Evolutionary conservation across 192 early-diverging fungal species (phyloP).

Genomic region (Oehlia diaphana): DNA sequence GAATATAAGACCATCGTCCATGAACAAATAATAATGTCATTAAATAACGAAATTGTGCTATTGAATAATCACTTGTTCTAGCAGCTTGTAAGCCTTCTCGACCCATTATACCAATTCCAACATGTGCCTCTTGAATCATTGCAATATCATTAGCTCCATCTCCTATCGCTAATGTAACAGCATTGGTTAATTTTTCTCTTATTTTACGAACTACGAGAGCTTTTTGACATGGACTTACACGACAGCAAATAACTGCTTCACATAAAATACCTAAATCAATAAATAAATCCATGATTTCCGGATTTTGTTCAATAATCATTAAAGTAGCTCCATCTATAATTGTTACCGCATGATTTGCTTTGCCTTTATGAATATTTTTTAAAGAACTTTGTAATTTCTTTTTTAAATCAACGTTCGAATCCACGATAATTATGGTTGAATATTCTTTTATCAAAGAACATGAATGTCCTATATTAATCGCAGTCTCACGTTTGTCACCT

Average conservation of each 20-base stretch:
- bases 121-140: constrained; percentile 93
- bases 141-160: constrained; percentile 97
- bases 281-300: constrained; percentile 59
- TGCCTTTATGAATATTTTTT: constrained; percentile 39
- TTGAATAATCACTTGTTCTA: constrained; percentile 82
- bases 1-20: constrained; percentile 89
- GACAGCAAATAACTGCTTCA: constrained; percentile 88
- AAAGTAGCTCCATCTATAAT: constrained; percentile 47
- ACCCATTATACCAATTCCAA: constrained; percentile 91
- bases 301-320: constrained; percentile 48
- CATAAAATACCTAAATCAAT: constrained; percentile 74
- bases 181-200: constrained; percentile 45
- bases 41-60: constrained; percentile 87
- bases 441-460: constrained; percentile 63
- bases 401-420: constrained; percentile 40
- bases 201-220: constrained; percentile 79
- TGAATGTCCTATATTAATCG: constrained; percentile 87
- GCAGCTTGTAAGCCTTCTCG: constrained; percentile 87
- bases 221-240: constrained; percentile 89
- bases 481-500: constrained; percentile 90
- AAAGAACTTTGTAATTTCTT: constrained; percentile 35
- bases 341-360: constrained; percentile 45
- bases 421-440: constrained; percentile 48
- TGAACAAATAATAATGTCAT: constrained; percentile 82
- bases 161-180: constrained; percentile 81